Base-by-base conservation (phyloP, 495 filamentous ascomycete genomes). In the Penicillium canariense region DNA sequence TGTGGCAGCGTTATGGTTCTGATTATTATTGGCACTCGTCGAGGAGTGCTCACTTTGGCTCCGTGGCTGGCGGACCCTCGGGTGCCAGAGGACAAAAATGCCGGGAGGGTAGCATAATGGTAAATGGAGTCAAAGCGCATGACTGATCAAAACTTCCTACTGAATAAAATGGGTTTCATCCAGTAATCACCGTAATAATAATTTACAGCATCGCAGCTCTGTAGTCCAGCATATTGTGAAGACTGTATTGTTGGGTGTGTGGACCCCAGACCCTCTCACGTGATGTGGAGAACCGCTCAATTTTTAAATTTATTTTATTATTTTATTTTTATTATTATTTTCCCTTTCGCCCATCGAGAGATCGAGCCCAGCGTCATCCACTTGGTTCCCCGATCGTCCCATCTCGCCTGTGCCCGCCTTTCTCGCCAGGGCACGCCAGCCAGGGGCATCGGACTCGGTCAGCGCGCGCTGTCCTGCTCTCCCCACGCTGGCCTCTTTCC, bases 1-100 rank as follows among this genome's bases (percentile, higher is more conserved):
- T 28, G 81, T 82, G 5, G 68, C 76, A 2, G 48, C 79, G 2
- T 63, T 84, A 7, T 85, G 82, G 82, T 79, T 14, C 47, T 80
- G 10, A 74, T 84, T 5, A 69, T 71, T 8, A 32, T 66, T 8
- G 65, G 69, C 25, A 85, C 82, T 2, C 46, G 80, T 8, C 61
- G 70, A 23, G 69, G 75, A 14, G 63, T 71, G 23, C 52, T 84
- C 23, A 75, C 83, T 52, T 63, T 70, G 39, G 78, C 80, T 0
- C 80, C 81, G 4, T 84, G 81, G 68, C 50, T 84, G 50, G 71
- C 69, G 18, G 73, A 78, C 55, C 40, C 77, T 51, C 64, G 58
- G 51, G 55, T 52, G 0, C 43, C 42, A 23, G 46, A 49, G 8
- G 58, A 61, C 11, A 56, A 62, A 34, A 59, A 63, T 34, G 56